Percentiles rank a stretch among this genome's conserved stretches.
These are phyloP conservation scores for Aspergillus affinis DNA, from an alignment of 495 filamentous ascomycete species.

Conservation along the genomic window DNA sequence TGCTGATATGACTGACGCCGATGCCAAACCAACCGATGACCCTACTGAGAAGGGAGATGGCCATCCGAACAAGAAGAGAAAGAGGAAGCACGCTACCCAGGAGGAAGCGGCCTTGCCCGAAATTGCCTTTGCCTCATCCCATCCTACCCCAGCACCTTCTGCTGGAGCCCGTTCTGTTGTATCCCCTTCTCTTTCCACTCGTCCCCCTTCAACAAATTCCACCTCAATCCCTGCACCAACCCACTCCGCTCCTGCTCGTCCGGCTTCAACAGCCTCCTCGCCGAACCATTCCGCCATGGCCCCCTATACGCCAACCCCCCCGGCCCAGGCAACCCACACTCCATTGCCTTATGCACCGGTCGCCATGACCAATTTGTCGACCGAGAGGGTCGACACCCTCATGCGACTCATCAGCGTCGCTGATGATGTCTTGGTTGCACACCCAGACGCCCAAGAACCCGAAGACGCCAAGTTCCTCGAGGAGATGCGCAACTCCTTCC, in stretches of 20 bases:
- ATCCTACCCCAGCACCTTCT: not conserved
- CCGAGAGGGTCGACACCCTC: not conserved
- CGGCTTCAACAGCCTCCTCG: not conserved
- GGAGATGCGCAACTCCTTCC: not conserved
- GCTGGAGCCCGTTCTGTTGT: not conserved
- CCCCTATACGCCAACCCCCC: not conserved
- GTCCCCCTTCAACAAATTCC: no score
- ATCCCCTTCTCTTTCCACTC: not conserved
- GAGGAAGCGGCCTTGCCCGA: not conserved
- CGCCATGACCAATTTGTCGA: not conserved
- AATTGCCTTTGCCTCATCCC: not conserved
- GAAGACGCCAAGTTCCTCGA: not conserved
- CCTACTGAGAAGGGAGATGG: not conserved
- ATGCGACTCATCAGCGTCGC: not conserved
- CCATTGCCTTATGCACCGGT: not conserved
- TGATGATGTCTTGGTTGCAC: not conserved
- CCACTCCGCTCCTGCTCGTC: not conserved
- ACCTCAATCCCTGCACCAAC: no score
- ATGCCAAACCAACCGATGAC: not conserved
- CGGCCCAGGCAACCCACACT: not conserved
- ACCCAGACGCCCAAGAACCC: not conserved
- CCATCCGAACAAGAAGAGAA: not conserved
- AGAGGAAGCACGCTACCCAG: not conserved
- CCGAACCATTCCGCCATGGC: not conserved
- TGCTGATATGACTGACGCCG: not conserved